phyloP scores from a whole-genome alignment of 768 basidiomycete species.

The Leucocoprinus birnbaumii region DNA sequence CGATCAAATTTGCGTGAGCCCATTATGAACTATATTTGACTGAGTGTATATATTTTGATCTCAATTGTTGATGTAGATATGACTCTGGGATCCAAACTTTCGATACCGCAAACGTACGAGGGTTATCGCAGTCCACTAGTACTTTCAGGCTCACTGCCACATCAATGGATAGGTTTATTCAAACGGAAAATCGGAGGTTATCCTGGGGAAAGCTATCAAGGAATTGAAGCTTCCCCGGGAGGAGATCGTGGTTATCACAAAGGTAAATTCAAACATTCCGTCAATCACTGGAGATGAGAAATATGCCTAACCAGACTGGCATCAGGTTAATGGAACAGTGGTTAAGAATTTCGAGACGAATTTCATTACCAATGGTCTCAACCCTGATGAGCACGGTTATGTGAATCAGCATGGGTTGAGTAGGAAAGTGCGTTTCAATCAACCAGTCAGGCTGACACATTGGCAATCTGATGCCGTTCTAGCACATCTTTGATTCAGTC shows the following conservation, averaged over 20 bases:
- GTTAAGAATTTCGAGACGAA: conserved; percentile 18
- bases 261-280: conserved; percentile 33
- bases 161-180: conserved; percentile 47
- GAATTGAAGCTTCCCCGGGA: conserved; percentile 62
- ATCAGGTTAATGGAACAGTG: conserved; percentile 37
- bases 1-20: conserved; percentile 47
- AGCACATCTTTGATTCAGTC: conserved; percentile 75
- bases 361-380: conserved; percentile 10
- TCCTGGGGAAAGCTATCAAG: conserved; percentile 74
- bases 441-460: no score
- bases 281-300: not conserved
- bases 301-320: conserved; percentile 9
- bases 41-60: no score
- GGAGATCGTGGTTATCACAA: conserved; percentile 79
- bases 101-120: conserved; percentile 48
- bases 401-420: conserved; percentile 50
- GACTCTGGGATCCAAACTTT: conserved; percentile 66
- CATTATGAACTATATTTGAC: no score
- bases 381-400: conserved; percentile 42
- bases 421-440: conserved; percentile 29
- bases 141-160: conserved; percentile 1
- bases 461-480: conserved; percentile 17
- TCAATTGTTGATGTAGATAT: conserved; percentile 29
- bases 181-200: conserved; percentile 60
- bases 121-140: not conserved